Percentiles rank a stretch among this genome's conserved stretches.
Conservation (phyloP, 495 filamentous ascomycete species). For the Lasiosphaeria ovina region DNA sequence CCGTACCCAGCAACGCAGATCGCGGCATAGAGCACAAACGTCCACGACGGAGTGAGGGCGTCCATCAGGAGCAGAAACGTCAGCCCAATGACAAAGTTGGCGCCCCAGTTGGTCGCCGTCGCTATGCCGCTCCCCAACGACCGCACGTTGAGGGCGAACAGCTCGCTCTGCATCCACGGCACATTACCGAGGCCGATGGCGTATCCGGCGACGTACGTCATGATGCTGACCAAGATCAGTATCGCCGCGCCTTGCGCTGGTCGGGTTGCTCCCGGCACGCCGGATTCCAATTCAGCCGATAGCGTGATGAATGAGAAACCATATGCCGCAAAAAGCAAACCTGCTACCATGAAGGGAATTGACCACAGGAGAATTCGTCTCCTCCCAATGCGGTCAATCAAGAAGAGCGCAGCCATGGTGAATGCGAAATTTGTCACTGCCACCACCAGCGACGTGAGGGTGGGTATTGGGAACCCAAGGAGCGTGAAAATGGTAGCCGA, state of each 20-base stretch:
- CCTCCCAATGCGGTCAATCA: conserved; percentile 80
- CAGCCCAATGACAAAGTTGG: conserved; percentile 83
- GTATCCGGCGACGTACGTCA: conserved; percentile 81
- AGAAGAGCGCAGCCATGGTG: conserved; percentile 70
- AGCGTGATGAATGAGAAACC: conserved; percentile 63
- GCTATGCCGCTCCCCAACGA: conserved; percentile 77
- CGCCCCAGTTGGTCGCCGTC: conserved; percentile 85
- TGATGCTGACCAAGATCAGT: conserved; percentile 66
- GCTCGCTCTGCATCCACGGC: conserved; percentile 90
- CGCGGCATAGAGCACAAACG: conserved; percentile 71
- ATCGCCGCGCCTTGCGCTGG: conserved; percentile 41
- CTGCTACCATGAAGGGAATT: conserved; percentile 78
- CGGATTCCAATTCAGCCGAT: conserved; percentile 25
- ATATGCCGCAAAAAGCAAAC: conserved; percentile 63
- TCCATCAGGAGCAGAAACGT: conserved; percentile 89
- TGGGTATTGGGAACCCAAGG: conserved; percentile 76
- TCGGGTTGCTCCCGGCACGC: conserved; percentile 8
- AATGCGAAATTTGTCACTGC: conserved; percentile 81
- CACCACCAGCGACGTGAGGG: conserved; percentile 75
- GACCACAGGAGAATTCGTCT: conserved; percentile 78
- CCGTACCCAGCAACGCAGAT: conserved; percentile 68
- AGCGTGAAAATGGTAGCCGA: conserved; percentile 85
- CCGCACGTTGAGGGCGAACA: conserved; percentile 82
- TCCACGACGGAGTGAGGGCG: conserved; percentile 67
- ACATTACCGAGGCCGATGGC: conserved; percentile 88